Conservation (phyloP, 257 asterid genomes). For the Phtheirospermum japonicum region DNA sequence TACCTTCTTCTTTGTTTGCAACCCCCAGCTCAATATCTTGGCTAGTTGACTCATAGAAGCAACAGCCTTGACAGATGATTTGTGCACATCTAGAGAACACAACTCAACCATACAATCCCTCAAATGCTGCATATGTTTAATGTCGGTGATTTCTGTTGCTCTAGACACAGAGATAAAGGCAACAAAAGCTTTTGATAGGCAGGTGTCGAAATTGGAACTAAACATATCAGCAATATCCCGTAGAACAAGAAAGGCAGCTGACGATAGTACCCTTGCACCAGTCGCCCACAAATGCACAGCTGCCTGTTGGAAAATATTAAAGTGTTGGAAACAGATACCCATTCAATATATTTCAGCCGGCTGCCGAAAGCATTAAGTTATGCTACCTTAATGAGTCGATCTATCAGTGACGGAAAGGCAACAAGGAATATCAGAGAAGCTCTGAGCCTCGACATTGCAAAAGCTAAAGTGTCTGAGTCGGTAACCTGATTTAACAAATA, state of each 20-base stretch:
- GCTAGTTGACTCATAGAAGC: constrained; percentile 67
- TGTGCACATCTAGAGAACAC: constrained; percentile 74
- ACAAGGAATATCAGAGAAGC: constrained; percentile 65
- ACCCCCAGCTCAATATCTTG: constrained; percentile 59
- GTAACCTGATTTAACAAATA: constrained; percentile 79
- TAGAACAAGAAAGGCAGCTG: constrained; percentile 60
- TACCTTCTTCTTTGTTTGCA: constrained; percentile 80
- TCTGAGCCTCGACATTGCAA: constrained; percentile 59
- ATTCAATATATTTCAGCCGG: no score
- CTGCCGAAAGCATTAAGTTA: not conserved
- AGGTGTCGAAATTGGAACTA: constrained; percentile 53
- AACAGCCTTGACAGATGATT: constrained; percentile 55
- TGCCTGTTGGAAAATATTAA: constrained; percentile 48
- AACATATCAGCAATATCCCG: constrained; percentile 51
- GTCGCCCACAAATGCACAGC: constrained; percentile 90
- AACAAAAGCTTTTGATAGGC: constrained; percentile 58
- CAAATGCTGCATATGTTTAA: constrained; percentile 61
- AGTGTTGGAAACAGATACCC: constrained; percentile 17
- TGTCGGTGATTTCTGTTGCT: constrained; percentile 52
- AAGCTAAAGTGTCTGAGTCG: constrained; percentile 67
- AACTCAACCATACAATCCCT: constrained; percentile 67
- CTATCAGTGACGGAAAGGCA: constrained; percentile 68
- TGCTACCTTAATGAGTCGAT: constrained; percentile 71
- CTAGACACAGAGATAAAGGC: constrained; percentile 64
- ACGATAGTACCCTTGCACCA: constrained; percentile 59